These are phyloP conservation scores for Anthracocystis walkeri DNA, from an alignment of 1,284 basidiomycete genomes.

Conservation along the genomic window DNA sequence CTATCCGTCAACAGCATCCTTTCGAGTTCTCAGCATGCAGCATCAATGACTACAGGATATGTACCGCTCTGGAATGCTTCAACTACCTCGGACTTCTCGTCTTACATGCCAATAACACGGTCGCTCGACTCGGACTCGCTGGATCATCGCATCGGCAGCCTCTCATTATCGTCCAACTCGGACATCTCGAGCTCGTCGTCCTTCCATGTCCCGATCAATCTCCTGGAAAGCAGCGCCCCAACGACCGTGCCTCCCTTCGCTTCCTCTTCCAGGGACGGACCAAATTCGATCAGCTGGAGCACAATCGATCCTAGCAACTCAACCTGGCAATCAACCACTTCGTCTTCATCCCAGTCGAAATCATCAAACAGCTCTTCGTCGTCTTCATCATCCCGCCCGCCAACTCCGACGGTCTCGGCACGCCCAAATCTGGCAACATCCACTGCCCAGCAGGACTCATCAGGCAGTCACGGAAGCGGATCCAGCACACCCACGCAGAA, in stretches of 20 bases:
- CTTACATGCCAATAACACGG: neutral
- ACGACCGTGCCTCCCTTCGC: slow-evolving; percentile 1
- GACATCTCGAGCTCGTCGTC: neutral
- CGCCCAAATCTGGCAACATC: slow-evolving; percentile 35
- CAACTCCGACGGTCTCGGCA: slow-evolving; percentile 27
- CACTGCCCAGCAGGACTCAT: slow-evolving; percentile 34
- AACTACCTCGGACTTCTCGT: neutral
- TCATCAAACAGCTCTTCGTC: slow-evolving; percentile 35
- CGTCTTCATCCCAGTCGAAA: slow-evolving; percentile 23
- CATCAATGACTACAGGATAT: slow-evolving; percentile 9
- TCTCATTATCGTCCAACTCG: slow-evolving; percentile 10
- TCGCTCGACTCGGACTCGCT: slow-evolving; percentile 4
- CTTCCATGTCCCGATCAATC: slow-evolving; percentile 20
- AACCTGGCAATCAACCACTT: slow-evolving; percentile 19
- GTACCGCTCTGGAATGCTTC: slow-evolving; percentile 37
- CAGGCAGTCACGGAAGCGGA: slow-evolving; percentile 32
- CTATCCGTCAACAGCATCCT: neutral
- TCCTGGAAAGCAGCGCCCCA: slow-evolving; percentile 8
- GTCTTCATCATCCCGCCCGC: slow-evolving; percentile 34
- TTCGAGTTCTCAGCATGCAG: neutral
- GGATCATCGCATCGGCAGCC: slow-evolving; percentile 3
- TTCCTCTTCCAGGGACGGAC: neutral
- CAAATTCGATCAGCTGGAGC: slow-evolving; percentile 11
- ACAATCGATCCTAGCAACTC: slow-evolving; percentile 15
- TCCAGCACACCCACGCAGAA: slow-evolving; percentile 42